These are phyloP conservation scores for Silene vulgaris DNA, from an alignment of 179 eudicot genomes.

Conservation along the genomic window DNA sequence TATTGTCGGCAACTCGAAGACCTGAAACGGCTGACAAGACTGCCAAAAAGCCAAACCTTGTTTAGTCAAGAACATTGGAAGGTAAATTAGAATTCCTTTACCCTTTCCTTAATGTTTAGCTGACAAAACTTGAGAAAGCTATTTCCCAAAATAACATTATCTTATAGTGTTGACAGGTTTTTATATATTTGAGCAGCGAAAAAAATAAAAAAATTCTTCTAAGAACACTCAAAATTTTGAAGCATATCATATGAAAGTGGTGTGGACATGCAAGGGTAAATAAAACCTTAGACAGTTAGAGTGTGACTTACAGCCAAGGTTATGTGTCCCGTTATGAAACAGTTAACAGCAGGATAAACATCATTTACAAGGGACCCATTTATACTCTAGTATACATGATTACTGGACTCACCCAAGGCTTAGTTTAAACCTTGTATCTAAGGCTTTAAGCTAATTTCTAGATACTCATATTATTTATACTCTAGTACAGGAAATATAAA, in stretches of 20 bases:
- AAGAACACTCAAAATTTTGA: too few species aligned
- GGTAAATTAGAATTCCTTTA: not conserved
- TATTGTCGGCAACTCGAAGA: conserved; percentile 45
- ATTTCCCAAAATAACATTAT: not conserved
- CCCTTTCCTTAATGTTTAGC: not conserved
- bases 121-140: not conserved
- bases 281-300: not conserved
- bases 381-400: too few species aligned
- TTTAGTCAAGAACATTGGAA: conserved; percentile 5
- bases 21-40: conserved; percentile 85
- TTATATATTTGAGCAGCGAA: not conserved
- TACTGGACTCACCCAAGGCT: too few species aligned
- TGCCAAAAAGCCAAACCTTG: conserved; percentile 33
- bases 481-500: too few species aligned
- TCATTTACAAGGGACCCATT: not conserved
- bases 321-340: not conserved
- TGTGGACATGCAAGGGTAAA: not conserved
- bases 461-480: too few species aligned
- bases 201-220: not conserved
- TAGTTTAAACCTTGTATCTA: too few species aligned
- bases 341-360: not conserved
- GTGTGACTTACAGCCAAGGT: not conserved
- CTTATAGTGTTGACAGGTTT: not conserved
- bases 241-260: not conserved
- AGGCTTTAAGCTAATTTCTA: too few species aligned